These are phyloP conservation scores for Cladosporium sp. DNA, from an alignment of 2,329 filamentous ascomycete species.

Conservation along the genomic window DNA sequence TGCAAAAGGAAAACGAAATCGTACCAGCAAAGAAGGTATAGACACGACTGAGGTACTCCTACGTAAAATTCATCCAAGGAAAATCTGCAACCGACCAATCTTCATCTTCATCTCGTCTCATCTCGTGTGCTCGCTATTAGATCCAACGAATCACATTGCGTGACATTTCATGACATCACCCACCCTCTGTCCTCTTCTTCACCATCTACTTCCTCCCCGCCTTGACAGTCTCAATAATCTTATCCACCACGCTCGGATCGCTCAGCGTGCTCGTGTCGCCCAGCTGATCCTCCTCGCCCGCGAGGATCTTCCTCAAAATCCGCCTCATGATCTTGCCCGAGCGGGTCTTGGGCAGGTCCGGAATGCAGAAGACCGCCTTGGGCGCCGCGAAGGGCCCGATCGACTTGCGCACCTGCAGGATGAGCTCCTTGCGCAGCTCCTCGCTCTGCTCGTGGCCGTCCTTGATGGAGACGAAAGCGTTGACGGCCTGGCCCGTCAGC, in stretches of 20 bases:
- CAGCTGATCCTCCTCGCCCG: slow-evolving; percentile 93
- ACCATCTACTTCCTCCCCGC: slow-evolving; percentile 38
- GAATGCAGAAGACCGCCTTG: slow-evolving; percentile 84
- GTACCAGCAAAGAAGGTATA: too few species aligned
- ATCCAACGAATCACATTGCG: too few species aligned
- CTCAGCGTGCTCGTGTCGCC: slow-evolving; percentile 91
- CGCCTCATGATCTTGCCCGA: slow-evolving; percentile 99
- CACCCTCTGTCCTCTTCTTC: too few species aligned
- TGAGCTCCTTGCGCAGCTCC: slow-evolving; percentile 83
- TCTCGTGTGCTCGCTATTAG: too few species aligned
- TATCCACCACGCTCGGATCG: slow-evolving; percentile 81
- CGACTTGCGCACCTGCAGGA: slow-evolving; percentile 91
- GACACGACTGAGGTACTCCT: too few species aligned
- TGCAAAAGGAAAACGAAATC: too few species aligned
- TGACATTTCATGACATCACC: too few species aligned
- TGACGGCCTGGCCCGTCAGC: slow-evolving; percentile 93
- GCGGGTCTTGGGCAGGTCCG: slow-evolving; percentile 92
- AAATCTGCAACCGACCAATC: too few species aligned
- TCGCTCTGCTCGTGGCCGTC: slow-evolving; percentile 70
- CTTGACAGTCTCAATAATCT: slow-evolving; percentile 80
- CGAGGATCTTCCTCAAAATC: slow-evolving; percentile 93
- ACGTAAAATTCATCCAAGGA: too few species aligned
- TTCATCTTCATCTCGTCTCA: too few species aligned
- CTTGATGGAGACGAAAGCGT: slow-evolving; percentile 92
- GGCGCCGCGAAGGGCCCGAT: slow-evolving; percentile 97